These are phyloP conservation scores for Zygoascus tannicola DNA, from an alignment of 805 yeast species.

Conservation along the genomic window DNA sequence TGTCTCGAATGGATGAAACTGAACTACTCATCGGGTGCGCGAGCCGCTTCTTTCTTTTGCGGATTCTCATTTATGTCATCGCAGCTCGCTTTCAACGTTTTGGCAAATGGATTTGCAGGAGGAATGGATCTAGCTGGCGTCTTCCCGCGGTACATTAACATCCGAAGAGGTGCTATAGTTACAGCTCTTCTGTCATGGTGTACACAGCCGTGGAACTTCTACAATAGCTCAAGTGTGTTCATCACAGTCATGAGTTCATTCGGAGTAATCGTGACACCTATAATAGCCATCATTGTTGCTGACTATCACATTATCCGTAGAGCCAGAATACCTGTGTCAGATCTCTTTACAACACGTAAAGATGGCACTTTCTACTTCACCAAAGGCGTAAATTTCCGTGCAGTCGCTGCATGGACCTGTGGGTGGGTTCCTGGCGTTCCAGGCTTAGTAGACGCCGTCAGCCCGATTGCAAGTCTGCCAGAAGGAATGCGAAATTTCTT, in stretches of 20 bases:
- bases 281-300: conserved; percentile 4
- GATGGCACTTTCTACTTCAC: conserved; percentile 36
- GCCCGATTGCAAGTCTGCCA: conserved; percentile 21
- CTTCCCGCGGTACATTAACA: conserved; percentile 34
- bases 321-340: conserved; percentile 2
- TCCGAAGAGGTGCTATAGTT: conserved; percentile 34
- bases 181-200: conserved; percentile 16
- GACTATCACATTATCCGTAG: conserved; percentile 1
- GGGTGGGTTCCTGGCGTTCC: conserved; percentile 12
- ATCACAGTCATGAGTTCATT: conserved; percentile 4
- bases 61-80: conserved; percentile 32
- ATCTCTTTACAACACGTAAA: conserved; percentile 27
- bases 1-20: conserved; percentile 32
- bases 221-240: conserved; percentile 1
- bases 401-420: conserved; percentile 30
- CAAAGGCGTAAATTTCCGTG: conserved; percentile 37
- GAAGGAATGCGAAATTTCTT: conserved; percentile 37
- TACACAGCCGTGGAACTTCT: conserved; percentile 5
- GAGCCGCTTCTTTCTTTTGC: conserved; percentile 32
- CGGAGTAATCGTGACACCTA: conserved; percentile 4
- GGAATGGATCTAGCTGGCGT: conserved; percentile 38
- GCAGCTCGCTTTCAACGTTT: conserved; percentile 34
- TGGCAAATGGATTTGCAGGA: conserved; percentile 31
- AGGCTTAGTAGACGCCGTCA: conserved; percentile 30
- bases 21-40: conserved; percentile 22